Conservation (phyloP, 169 alveolate species). For the Cryptosporidium tyzzeri region DNA sequence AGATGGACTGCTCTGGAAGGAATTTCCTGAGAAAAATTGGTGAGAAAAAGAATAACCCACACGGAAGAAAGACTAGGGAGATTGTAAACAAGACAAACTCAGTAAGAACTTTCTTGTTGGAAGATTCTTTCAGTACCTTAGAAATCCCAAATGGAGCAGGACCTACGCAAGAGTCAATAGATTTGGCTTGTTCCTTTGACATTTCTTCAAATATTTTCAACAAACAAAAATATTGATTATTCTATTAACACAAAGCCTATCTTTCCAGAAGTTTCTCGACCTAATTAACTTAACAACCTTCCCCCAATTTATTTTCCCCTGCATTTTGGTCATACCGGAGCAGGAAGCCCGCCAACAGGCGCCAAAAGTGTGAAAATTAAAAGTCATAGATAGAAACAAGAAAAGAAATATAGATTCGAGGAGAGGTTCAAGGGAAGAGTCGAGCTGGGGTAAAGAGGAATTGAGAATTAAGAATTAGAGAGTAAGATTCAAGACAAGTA, state of each 20-base stretch:
- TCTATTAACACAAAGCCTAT: neutral
- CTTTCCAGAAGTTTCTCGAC: neutral
- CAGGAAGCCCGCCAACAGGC: neutral
- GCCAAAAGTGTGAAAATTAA: neutral
- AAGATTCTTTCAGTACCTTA: constrained; percentile 42
- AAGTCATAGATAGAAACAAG: neutral
- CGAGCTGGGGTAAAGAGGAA: neutral
- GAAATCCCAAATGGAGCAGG: constrained; percentile 72
- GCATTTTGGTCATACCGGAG: neutral
- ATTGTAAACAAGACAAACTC: constrained; percentile 52
- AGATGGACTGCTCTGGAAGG: constrained; percentile 46
- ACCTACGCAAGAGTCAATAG: constrained; percentile 52
- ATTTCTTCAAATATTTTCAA: neutral
- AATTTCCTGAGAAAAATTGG: constrained; percentile 33
- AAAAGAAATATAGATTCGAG: constrained; percentile 4
- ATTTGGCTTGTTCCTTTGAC: constrained; percentile 2
- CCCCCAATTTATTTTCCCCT: neutral
- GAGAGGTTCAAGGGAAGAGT: neutral
- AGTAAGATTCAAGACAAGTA: neutral
- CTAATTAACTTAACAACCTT: neutral
- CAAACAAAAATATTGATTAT: neutral
- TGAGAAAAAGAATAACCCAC: constrained; percentile 56
- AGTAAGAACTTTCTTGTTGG: constrained; percentile 19
- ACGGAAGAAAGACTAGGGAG: constrained; percentile 44
- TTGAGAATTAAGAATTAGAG: neutral